A percentile compares a stretch with the other conserved stretches of the same genome.
phyloP scores from a whole-genome alignment of 352 stramenopile species.

The Pythium insidiosum region DNA sequence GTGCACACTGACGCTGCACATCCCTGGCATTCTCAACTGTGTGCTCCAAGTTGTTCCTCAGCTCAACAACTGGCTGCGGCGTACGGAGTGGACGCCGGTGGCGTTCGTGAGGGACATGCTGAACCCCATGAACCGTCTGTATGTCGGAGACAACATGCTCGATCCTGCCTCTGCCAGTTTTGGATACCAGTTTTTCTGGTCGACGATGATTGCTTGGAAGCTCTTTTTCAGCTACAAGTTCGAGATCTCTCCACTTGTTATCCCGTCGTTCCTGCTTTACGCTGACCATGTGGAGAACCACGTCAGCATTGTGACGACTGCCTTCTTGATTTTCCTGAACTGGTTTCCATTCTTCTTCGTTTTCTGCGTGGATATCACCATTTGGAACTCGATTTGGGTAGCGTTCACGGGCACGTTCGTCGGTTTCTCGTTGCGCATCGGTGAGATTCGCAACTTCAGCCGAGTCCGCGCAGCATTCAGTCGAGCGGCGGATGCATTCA shows the following conservation, averaged over 20 bases:
- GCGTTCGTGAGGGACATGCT: constrained; percentile 75
- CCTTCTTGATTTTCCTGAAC: constrained; percentile 90
- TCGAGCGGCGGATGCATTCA: constrained; percentile 80
- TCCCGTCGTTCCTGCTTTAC: constrained; percentile 93
- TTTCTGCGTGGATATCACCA: constrained; percentile 97
- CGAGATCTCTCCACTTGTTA: constrained; percentile 94
- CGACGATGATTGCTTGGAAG: constrained; percentile 93
- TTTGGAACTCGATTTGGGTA: constrained; percentile 98
- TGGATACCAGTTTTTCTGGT: constrained; percentile 94
- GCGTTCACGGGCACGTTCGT: constrained; percentile 95
- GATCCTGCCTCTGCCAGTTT: constrained; percentile 88
- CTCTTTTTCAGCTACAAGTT: constrained; percentile 98
- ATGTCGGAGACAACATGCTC: constrained; percentile 94
- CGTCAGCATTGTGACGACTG: constrained; percentile 77
- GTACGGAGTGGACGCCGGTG: constrained; percentile 54
- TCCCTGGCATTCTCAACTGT: constrained; percentile 66
- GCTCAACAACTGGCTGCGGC: constrained; percentile 75
- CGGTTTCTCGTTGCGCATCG: constrained; percentile 94
- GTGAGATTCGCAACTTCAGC: constrained; percentile 92
- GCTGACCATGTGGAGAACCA: constrained; percentile 92
- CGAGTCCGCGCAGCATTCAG: constrained; percentile 84
- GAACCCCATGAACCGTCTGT: constrained; percentile 95
- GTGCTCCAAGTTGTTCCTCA: constrained; percentile 70
- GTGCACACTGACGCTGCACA: constrained; percentile 40
- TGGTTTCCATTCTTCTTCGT: constrained; percentile 98